Conservation (phyloP, 768 basidiomycete genomes). For the Saitozyma sp. region DNA sequence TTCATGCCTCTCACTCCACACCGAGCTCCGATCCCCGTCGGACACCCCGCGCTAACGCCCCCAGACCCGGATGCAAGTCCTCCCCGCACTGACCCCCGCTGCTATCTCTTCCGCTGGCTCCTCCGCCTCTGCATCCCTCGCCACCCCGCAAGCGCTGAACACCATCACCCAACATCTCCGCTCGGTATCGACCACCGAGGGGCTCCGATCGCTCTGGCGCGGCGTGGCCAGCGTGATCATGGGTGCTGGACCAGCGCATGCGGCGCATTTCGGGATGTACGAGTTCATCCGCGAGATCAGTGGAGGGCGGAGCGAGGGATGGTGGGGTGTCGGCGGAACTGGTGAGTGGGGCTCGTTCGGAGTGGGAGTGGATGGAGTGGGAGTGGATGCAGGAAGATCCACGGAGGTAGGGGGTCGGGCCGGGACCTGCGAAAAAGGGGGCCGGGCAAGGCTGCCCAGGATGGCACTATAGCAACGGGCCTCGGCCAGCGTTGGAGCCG, state of each 20-base stretch:
- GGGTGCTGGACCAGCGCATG: slow-evolving; percentile 97
- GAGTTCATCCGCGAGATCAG: slow-evolving; percentile 91
- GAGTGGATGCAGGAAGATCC: neutral
- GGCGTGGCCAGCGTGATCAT: slow-evolving; percentile 94
- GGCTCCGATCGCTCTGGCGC: slow-evolving; percentile 85
- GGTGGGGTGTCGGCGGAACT: slow-evolving; percentile 79
- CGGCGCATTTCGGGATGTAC: slow-evolving; percentile 93
- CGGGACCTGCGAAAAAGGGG: neutral
- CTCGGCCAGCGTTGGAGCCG: too few relatives aligned
- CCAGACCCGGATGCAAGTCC: slow-evolving; percentile 98
- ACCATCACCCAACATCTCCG: slow-evolving; percentile 49
- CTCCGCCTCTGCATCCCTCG: slow-evolving; percentile 10
- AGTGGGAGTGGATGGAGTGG: too few relatives aligned
- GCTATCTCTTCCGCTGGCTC: slow-evolving; percentile 1
- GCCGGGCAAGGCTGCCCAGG: too few relatives aligned
- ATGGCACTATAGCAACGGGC: too few relatives aligned
- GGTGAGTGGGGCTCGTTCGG: slow-evolving; percentile 60
- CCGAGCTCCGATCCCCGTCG: too few relatives aligned
- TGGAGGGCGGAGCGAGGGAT: slow-evolving; percentile 68
- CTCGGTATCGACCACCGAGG: slow-evolving; percentile 86
- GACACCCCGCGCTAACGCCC: too few relatives aligned
- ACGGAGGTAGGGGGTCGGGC: neutral
- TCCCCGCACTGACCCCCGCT: slow-evolving; percentile 32
- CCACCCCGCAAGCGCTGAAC: slow-evolving; percentile 22
- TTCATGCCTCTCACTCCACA: too few relatives aligned